phyloP scores from a whole-genome alignment of 1,284 basidiomycete species.

The Tausonia pullulans region DNA sequence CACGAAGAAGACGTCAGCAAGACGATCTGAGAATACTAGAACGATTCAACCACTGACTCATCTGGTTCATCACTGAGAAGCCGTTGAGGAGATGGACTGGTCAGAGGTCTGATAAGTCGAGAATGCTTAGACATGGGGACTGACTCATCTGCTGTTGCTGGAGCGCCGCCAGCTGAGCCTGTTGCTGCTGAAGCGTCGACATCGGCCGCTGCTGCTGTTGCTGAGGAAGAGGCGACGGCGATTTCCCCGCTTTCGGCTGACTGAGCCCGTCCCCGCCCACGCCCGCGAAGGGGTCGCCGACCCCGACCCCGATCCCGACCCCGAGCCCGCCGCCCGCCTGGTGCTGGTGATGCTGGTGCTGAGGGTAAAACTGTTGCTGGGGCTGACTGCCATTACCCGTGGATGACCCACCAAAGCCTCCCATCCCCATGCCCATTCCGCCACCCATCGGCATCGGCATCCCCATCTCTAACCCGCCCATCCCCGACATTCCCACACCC shows the following conservation, averaged over 20 bases:
- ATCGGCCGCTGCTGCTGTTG: not conserved
- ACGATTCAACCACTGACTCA: not conserved
- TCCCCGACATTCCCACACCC: not conserved
- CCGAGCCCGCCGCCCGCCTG: slow-evolving; percentile 3
- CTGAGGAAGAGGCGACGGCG: not conserved
- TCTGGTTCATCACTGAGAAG: slow-evolving; percentile 7
- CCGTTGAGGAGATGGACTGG: too few species aligned
- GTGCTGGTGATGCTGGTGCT: slow-evolving; percentile 2
- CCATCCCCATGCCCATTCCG: slow-evolving; percentile 9
- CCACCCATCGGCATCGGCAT: slow-evolving; percentile 8
- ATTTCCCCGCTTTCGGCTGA: not conserved
- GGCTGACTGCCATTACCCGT: slow-evolving; percentile 12
- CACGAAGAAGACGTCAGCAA: not conserved
- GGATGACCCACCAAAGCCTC: slow-evolving; percentile 3
- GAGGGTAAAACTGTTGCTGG: not conserved
- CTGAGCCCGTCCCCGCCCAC: not conserved
- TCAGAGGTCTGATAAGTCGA: too few species aligned
- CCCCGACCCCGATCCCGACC: not conserved
- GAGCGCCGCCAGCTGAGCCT: not conserved
- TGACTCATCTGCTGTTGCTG: not conserved
- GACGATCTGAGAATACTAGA: not conserved
- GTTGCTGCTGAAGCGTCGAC: not conserved
- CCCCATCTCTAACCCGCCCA: slow-evolving; percentile 11
- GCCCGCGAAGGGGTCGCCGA: too few species aligned
- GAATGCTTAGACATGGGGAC: too few species aligned